These are phyloP conservation scores for Russula abietina DNA, from an alignment of 768 basidiomycete genomes.

Conservation along the genomic window DNA sequence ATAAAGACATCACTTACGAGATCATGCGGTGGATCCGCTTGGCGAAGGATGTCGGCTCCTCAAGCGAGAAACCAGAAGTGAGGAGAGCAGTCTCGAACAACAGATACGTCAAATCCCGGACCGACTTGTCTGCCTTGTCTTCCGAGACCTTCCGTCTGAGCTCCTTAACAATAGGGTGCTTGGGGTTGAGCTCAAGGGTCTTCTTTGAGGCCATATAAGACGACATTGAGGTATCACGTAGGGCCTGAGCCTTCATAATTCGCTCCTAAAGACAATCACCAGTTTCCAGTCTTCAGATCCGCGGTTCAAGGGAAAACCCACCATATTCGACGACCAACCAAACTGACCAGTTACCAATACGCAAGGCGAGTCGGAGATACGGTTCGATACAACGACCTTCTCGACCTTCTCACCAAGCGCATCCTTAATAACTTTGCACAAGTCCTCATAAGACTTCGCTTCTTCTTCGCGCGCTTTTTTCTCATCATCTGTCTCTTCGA, in stretches of 20 bases:
- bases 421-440: slow-evolving; percentile 95
- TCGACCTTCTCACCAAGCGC: slow-evolving; percentile 99
- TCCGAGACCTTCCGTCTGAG: slow-evolving; percentile 91
- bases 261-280: slow-evolving; percentile 51
- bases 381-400: slow-evolving; percentile 97
- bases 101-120: slow-evolving; percentile 91
- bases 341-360: slow-evolving; percentile 98
- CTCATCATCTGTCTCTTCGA: slow-evolving; percentile 98
- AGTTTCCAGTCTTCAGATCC: background rate
- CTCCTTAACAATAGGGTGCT: slow-evolving; percentile 91
- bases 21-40: slow-evolving; percentile 98
- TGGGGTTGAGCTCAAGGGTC: slow-evolving; percentile 93
- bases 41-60: slow-evolving; percentile 91
- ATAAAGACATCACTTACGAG: slow-evolving; percentile 42
- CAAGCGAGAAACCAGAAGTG: slow-evolving; percentile 92
- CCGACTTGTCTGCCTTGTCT: slow-evolving; percentile 98
- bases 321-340: slow-evolving; percentile 99
- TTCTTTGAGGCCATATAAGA: slow-evolving; percentile 99
- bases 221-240: slow-evolving; percentile 95
- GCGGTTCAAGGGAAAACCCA: slow-evolving; percentile 30
- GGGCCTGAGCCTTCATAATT: slow-evolving; percentile 99
- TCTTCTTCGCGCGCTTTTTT: slow-evolving; percentile 88
- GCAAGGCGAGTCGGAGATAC: slow-evolving; percentile 93
- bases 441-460: slow-evolving; percentile 71
- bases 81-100: slow-evolving; percentile 96